A percentile compares a stretch with the other conserved stretches of the same genome.
phyloP scores from a whole-genome alignment of 495 filamentous ascomycete species.

The Aspergillus sclerotiicarbonarius region DNA sequence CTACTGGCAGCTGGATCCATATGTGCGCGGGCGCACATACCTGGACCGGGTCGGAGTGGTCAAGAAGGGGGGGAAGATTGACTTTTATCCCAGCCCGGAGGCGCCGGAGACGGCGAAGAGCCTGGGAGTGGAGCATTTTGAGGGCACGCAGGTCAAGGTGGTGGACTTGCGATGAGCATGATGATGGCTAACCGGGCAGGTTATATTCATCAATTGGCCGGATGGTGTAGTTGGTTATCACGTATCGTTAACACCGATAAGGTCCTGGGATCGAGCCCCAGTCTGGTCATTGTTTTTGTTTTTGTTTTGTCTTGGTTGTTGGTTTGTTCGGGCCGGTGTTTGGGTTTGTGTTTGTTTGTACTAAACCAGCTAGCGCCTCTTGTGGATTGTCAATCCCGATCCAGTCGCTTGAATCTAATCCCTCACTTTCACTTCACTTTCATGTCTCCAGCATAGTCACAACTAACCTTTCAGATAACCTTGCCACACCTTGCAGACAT shows the following conservation, averaged over 20 bases:
- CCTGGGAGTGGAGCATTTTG: slow-evolving; percentile 31
- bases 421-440: no score
- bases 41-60: slow-evolving; percentile 74
- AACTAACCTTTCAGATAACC: no score
- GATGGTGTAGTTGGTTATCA: neutral
- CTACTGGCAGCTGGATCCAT: slow-evolving; percentile 82
- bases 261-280: slow-evolving; percentile 7
- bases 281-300: slow-evolving; percentile 4
- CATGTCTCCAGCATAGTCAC: no score
- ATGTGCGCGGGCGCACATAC: slow-evolving; percentile 63
- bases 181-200: neutral
- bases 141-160: slow-evolving; percentile 17
- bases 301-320: neutral
- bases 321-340: neutral
- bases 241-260: slow-evolving; percentile 6
- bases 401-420: no score
- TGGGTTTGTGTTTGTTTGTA: neutral
- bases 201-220: neutral
- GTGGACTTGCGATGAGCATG: slow-evolving; percentile 7
- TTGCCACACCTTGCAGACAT: no score
- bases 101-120: slow-evolving; percentile 23
- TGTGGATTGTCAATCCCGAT: no score
- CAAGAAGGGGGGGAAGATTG: slow-evolving; percentile 56
- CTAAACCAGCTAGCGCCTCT: no score
- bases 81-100: slow-evolving; percentile 55